Evolutionary conservation across 208 protist species (phyloP), one percentile per base, ranked within the genome.

Genomic region (Acanthamoeba lenticulata): DNA sequence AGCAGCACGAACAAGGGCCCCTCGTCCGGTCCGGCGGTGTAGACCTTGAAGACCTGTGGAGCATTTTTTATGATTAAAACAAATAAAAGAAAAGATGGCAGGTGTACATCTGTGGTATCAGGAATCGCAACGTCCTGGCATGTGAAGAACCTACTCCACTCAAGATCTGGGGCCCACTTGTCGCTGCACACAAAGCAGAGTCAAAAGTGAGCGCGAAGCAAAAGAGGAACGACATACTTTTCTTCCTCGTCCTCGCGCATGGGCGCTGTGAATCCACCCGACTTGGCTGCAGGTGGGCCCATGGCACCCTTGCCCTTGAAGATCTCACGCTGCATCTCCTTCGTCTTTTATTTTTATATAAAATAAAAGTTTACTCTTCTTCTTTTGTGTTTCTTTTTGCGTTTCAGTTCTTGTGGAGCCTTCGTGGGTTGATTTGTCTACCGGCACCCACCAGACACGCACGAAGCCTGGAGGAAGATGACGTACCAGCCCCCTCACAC

Each of bases 1-100:
- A 94, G 34, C 27, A 94, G 69, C 90, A 94, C 90, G 34, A 94
- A 94, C 42, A 94, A 32, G 0, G 90, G 49, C 3, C 69, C 90
- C n/a, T 65, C 72, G 19, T 85, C 42, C 24, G 69, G 40, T 17
- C 90, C 90, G 13, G 40, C 38, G 40, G 62, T 65, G 47, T 94
- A 94, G 65, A 85, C 90, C 38, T 67, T 79, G 32, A 94, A 94
- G 19, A 77, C 60, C 88, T 92, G 57, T 17, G 24, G 15, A 15
- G 2, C 27, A n/a, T 29, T 17, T 52, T 9, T 15, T 34, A 38
- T 72, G 11, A 72, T 38, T 29, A 72, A 38, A 1, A 49, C 13
- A 1, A 36, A 34, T 0, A 29, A 44, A 44, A 6, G 5, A 47
- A 32, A 45, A 2, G 9, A 38, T 34, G 4, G 42, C 34, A 47